Conservation (phyloP, 2,329 filamentous ascomycete genomes). For the Fusarium palustre region DNA sequence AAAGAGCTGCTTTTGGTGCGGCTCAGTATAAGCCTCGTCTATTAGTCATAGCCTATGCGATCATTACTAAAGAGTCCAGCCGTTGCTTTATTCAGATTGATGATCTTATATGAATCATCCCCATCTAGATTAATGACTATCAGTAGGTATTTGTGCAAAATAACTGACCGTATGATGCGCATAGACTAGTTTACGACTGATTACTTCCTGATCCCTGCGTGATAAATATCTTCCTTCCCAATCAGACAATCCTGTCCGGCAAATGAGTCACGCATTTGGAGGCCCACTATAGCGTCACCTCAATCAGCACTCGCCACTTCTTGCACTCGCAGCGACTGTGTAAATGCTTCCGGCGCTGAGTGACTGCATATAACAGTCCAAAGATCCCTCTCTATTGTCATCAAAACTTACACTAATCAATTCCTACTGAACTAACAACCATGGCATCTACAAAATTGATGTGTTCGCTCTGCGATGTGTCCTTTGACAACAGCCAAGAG, state of each 20-base stretch:
- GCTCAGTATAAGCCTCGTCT: too few species aligned
- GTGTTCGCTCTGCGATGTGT: constrained; percentile 14
- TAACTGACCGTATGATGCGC: not conserved
- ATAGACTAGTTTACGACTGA: not conserved
- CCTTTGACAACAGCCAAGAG: constrained; percentile 14
- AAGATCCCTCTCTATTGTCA: not conserved
- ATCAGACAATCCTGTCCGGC: constrained; percentile 2
- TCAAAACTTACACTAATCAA: not conserved
- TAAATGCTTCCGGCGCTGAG: too few species aligned
- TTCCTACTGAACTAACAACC: not conserved
- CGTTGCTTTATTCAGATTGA: too few species aligned
- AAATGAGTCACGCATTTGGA: not conserved
- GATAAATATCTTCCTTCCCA: constrained; percentile 17
- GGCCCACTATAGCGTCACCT: too few species aligned
- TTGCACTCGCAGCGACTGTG: too few species aligned
- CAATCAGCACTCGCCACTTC: too few species aligned
- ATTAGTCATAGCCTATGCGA: too few species aligned
- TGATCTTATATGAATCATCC: too few species aligned
- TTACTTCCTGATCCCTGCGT: not conserved
- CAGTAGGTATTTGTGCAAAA: not conserved
- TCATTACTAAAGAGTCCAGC: too few species aligned
- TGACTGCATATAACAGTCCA: not conserved
- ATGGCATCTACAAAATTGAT: constrained; percentile 1
- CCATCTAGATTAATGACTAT: not conserved
- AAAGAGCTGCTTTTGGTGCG: too few species aligned